These are phyloP conservation scores for Anthracocystis setariae DNA, from an alignment of 1,284 basidiomycete genomes.

Conservation along the genomic window DNA sequence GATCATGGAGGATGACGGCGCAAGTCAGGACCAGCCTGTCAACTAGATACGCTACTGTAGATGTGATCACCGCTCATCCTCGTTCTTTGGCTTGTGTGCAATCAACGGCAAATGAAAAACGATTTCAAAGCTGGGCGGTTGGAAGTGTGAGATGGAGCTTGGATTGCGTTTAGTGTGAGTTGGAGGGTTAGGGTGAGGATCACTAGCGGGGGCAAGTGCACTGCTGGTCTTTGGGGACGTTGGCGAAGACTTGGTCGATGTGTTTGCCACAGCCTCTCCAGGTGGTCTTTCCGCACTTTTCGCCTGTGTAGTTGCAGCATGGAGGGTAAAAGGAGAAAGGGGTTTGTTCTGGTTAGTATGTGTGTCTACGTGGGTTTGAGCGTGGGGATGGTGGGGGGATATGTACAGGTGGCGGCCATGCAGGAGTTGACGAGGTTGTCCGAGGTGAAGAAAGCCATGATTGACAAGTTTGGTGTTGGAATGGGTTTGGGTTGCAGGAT, in stretches of 20 bases:
- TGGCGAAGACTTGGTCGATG: constrained; percentile 44
- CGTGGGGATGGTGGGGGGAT: background rate
- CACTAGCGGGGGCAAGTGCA: constrained; percentile 50
- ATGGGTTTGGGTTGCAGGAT: background rate
- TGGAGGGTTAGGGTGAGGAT: background rate
- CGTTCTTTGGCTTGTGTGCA: background rate
- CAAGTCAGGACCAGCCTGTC: constrained; percentile 53
- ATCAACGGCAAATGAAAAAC: background rate
- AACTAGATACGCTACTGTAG: constrained; percentile 18
- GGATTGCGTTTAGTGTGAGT: background rate
- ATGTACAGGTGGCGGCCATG: constrained; percentile 49
- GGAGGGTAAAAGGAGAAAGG: background rate
- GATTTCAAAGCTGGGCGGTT: background rate
- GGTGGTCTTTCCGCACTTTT: constrained; percentile 57
- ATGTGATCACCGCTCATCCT: constrained; percentile 14
- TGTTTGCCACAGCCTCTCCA: constrained; percentile 53
- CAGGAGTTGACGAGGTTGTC: constrained; percentile 39
- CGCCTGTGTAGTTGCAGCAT: constrained; percentile 24
- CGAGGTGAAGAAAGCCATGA: constrained; percentile 21
- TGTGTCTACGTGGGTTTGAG: background rate
- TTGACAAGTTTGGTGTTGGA: background rate
- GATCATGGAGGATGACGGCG: constrained; percentile 44
- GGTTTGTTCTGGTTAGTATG: constrained; percentile 8
- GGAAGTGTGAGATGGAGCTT: background rate
- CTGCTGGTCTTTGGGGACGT: constrained; percentile 38